phyloP scores from a whole-genome alignment of 1,284 basidiomycete genomes.

The Fomitiporia mediterranea region DNA sequence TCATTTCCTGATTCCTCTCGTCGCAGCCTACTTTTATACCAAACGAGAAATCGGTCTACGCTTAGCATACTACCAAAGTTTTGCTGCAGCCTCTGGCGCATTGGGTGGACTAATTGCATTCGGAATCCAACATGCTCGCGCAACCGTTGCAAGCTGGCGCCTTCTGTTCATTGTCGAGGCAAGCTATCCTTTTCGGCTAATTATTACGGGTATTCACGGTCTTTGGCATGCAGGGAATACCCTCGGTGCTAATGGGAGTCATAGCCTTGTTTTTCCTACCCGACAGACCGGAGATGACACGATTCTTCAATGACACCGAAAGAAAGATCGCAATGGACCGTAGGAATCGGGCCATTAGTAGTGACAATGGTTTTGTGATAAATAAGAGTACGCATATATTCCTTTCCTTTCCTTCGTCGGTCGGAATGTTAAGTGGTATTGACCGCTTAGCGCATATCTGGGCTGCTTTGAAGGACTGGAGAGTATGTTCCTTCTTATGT shows the following conservation, averaged over 20 bases:
- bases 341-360: slow-evolving; percentile 65
- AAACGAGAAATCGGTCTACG: slow-evolving; percentile 66
- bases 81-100: slow-evolving; percentile 74
- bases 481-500: slow-evolving; percentile 37
- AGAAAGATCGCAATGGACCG: slow-evolving; percentile 68
- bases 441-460: slow-evolving; percentile 49
- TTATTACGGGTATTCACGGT: not conserved
- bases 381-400: slow-evolving; percentile 69
- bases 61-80: slow-evolving; percentile 76
- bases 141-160: slow-evolving; percentile 54
- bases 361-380: slow-evolving; percentile 63
- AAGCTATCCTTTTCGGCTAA: slow-evolving; percentile 20
- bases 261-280: slow-evolving; percentile 66
- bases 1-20: not conserved
- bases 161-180: slow-evolving; percentile 77
- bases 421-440: slow-evolving; percentile 2
- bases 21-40: slow-evolving; percentile 68
- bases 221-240: slow-evolving; percentile 44
- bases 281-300: slow-evolving; percentile 71
- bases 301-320: slow-evolving; percentile 67
- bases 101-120: slow-evolving; percentile 75
- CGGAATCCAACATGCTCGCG: slow-evolving; percentile 56
- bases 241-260: slow-evolving; percentile 65
- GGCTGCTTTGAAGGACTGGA: slow-evolving; percentile 69
- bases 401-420: slow-evolving; percentile 15